Conservation (phyloP, 1,284 basidiomycete genomes). For the Pseudomicrostroma phylloplanum region DNA sequence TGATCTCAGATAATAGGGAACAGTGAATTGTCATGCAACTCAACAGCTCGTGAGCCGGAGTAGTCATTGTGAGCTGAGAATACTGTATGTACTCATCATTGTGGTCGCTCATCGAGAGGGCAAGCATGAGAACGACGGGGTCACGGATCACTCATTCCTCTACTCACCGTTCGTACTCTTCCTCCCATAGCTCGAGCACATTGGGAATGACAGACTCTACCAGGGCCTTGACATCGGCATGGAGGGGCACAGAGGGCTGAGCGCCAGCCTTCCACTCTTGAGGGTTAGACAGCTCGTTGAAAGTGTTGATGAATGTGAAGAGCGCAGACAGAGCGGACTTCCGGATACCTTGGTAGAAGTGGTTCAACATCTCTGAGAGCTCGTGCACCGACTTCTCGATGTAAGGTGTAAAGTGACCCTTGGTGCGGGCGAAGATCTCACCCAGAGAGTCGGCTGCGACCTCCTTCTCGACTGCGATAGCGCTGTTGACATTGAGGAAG, state of each 20-base stretch:
- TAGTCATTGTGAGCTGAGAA: slow-evolving; percentile 83
- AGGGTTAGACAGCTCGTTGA: slow-evolving; percentile 80
- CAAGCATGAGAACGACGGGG: background rate
- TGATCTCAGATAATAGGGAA: slow-evolving; percentile 29
- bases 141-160: background rate
- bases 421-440: slow-evolving; percentile 77
- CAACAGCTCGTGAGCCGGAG: slow-evolving; percentile 46
- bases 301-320: slow-evolving; percentile 81
- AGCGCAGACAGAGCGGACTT: slow-evolving; percentile 87
- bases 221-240: slow-evolving; percentile 73
- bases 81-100: slow-evolving; percentile 60
- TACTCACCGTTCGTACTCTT: slow-evolving; percentile 95
- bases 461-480: slow-evolving; percentile 98
- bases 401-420: slow-evolving; percentile 80
- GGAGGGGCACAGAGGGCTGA: slow-evolving; percentile 59
- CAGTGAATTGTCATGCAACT: slow-evolving; percentile 33
- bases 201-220: slow-evolving; percentile 69
- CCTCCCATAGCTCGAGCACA: slow-evolving; percentile 82
- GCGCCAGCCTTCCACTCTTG: slow-evolving; percentile 73
- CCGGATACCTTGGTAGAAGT: slow-evolving; percentile 97
- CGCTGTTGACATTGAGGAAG: slow-evolving; percentile 72
- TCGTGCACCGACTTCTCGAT: slow-evolving; percentile 66
- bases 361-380: slow-evolving; percentile 72
- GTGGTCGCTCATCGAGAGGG: slow-evolving; percentile 15
- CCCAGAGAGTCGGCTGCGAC: slow-evolving; percentile 96